Evolutionary conservation across 805 yeast genomes (phyloP).

Genomic region (Ogataea chonburiensis): DNA sequence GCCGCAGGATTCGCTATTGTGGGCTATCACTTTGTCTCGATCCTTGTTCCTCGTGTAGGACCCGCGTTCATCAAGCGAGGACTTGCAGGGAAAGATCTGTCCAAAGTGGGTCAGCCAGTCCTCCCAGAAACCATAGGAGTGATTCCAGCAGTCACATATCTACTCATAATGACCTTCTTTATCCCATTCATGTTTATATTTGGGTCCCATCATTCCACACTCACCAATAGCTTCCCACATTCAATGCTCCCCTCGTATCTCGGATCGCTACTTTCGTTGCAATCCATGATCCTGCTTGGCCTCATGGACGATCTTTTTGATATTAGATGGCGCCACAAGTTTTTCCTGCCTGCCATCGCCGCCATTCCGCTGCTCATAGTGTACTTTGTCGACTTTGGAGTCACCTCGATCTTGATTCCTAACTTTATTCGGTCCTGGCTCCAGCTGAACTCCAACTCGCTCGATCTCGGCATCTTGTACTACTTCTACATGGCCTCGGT

Average conservation of each 20-base stretch:
- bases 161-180: slow-evolving; percentile 77
- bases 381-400: slow-evolving; percentile 91
- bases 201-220: slow-evolving; percentile 31
- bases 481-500: slow-evolving; percentile 88
- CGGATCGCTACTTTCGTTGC: slow-evolving; percentile 79
- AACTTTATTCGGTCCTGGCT: slow-evolving; percentile 50
- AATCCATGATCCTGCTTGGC: slow-evolving; percentile 82
- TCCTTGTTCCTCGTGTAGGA: slow-evolving; percentile 67
- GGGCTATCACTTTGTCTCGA: slow-evolving; percentile 61
- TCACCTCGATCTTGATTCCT: slow-evolving; percentile 85
- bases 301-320: slow-evolving; percentile 94
- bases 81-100: slow-evolving; percentile 78
- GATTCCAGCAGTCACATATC: slow-evolving; percentile 75
- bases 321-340: slow-evolving; percentile 95
- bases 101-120: slow-evolving; percentile 69
- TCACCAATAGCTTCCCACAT: slow-evolving; percentile 60
- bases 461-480: slow-evolving; percentile 79
- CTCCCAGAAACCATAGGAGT: slow-evolving; percentile 94
- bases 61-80: slow-evolving; percentile 73
- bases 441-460: slow-evolving; percentile 38
- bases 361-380: slow-evolving; percentile 88
- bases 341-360: slow-evolving; percentile 92
- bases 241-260: slow-evolving; percentile 80
- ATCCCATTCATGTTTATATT: slow-evolving; percentile 85
- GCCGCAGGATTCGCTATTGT: slow-evolving; percentile 65